A percentile compares a stretch with the other conserved stretches of the same genome.
phyloP scores from a whole-genome alignment of 2,329 filamentous ascomycete genomes.

The Cladosporium sp. region DNA sequence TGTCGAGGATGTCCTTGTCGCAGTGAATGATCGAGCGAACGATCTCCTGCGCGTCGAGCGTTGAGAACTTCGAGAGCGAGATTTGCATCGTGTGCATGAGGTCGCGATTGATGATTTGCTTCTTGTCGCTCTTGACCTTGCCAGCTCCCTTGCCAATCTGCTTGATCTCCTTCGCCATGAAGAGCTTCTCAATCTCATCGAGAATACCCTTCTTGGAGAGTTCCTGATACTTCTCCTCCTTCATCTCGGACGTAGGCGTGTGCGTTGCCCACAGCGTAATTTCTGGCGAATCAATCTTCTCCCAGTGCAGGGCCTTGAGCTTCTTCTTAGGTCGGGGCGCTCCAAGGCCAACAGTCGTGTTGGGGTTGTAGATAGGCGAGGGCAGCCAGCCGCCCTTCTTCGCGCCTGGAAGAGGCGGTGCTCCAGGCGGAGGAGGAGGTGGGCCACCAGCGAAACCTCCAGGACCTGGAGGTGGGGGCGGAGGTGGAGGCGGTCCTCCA shows the following conservation, averaged over 20 bases:
- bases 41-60: constrained; percentile 75
- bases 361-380: constrained; percentile 54
- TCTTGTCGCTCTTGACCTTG: constrained; percentile 84
- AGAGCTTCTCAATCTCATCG: constrained; percentile 95
- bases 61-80: constrained; percentile 89
- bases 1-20: constrained; percentile 82
- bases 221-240: constrained; percentile 94
- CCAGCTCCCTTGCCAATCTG: constrained; percentile 64
- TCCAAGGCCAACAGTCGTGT: constrained; percentile 63
- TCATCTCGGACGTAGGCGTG: constrained; percentile 77
- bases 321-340: constrained; percentile 96
- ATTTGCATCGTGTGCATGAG: constrained; percentile 90
- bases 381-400: constrained; percentile 70
- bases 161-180: constrained; percentile 96
- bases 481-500: constrained; percentile 39
- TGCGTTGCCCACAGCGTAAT: constrained; percentile 91
- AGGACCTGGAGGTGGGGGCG: constrained; percentile 26
- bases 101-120: constrained; percentile 90
- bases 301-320: constrained; percentile 98
- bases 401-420: constrained; percentile 56
- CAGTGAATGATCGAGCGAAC: constrained; percentile 95
- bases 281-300: constrained; percentile 91
- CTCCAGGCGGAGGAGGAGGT: constrained; percentile 61
- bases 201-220: constrained; percentile 91
- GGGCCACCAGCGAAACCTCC: constrained; percentile 50